These are phyloP conservation scores for Phytophthora sojae DNA, from an alignment of 352 stramenopile species.

Conservation along the genomic window DNA sequence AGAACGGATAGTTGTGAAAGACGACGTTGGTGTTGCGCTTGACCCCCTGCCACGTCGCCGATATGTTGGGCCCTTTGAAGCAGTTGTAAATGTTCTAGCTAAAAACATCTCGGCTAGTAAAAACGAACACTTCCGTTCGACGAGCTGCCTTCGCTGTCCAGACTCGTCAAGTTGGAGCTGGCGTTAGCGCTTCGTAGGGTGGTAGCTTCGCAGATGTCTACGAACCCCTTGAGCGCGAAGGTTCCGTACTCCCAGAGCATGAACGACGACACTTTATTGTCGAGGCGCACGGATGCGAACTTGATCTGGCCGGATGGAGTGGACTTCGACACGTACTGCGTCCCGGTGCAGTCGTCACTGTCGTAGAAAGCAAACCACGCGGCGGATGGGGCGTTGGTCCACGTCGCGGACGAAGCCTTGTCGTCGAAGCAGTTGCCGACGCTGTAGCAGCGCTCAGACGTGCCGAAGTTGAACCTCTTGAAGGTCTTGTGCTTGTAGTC, in stretches of 20 bases:
- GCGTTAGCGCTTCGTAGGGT: neutral
- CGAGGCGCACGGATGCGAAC: constrained; percentile 21
- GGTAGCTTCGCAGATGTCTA: constrained; percentile 25
- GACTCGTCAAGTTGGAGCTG: neutral
- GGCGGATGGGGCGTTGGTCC: constrained; percentile 24
- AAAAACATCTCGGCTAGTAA: neutral
- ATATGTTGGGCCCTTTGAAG: neutral
- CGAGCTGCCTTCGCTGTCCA: neutral
- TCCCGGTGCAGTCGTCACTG: constrained; percentile 21
- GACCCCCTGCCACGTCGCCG: neutral
- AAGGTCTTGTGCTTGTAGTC: constrained; percentile 38
- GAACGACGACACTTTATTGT: constrained; percentile 43
- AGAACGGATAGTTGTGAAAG: neutral
- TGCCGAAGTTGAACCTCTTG: constrained; percentile 37
- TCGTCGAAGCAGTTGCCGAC: constrained; percentile 34
- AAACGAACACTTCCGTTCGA: neutral
- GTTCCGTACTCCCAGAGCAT: constrained; percentile 34
- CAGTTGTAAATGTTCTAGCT: no score
- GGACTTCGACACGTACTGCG: constrained; percentile 7
- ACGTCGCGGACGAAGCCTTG: constrained; percentile 29
- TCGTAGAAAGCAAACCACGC: constrained; percentile 36
- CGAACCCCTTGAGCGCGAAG: constrained; percentile 21
- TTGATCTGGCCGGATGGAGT: constrained; percentile 23
- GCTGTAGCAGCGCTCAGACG: constrained; percentile 33
- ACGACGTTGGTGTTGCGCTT: neutral